These are phyloP conservation scores for Vigna mungo DNA, from an alignment of 306 rosid genomes.

Conservation along the genomic window DNA sequence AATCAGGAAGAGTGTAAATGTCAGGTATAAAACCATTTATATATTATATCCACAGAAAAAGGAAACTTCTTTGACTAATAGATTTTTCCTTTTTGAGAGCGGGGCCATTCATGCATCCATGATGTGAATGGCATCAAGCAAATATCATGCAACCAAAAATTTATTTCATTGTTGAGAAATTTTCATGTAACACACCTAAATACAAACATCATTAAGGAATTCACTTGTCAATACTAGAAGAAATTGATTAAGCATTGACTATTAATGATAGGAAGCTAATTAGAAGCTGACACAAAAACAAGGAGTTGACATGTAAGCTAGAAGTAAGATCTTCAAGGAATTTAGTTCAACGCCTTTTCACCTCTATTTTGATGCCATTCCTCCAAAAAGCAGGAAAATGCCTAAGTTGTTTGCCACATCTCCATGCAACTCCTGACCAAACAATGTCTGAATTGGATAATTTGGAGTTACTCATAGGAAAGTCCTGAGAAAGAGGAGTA, in stretches of 20 bases:
- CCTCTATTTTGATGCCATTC: constrained; percentile 88
- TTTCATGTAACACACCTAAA: neutral
- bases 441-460: constrained; percentile 74
- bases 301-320: neutral
- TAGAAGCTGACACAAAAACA: neutral
- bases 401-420: constrained; percentile 93
- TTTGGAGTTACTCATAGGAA: constrained; percentile 60
- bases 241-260: neutral
- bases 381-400: constrained; percentile 85
- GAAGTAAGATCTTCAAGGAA: neutral
- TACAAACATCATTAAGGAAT: neutral
- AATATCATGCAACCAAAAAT: neutral
- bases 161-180: neutral
- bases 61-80: neutral
- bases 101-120: neutral
- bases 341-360: constrained; percentile 52
- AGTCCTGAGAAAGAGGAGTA: constrained; percentile 59
- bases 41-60: neutral
- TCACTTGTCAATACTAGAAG: neutral
- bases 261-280: neutral
- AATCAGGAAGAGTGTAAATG: constrained; percentile 43
- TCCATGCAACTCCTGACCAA: constrained; percentile 96
- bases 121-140: neutral
- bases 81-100: too few relatives aligned
- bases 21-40: constrained; percentile 16